phyloP scores from a whole-genome alignment of 108 stramenopile genomes.

The Cyclotella cryptica region DNA sequence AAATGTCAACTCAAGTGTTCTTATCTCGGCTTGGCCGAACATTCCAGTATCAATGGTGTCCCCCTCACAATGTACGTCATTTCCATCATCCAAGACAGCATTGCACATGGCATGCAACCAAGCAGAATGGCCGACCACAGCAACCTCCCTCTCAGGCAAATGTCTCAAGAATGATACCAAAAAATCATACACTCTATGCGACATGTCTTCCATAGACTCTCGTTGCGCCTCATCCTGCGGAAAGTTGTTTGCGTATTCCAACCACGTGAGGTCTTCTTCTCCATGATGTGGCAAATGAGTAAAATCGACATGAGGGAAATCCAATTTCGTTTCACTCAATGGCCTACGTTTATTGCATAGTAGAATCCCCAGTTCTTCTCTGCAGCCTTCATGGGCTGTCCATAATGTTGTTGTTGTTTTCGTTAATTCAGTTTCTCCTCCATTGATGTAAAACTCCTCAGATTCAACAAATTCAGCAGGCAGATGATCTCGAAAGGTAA shows the following conservation, averaged over 20 bases:
- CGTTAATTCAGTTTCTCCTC: no score
- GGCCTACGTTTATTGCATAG: constrained; percentile 83
- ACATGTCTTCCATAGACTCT: constrained; percentile 44
- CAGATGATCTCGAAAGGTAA: constrained; percentile 71
- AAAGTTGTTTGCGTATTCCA: constrained; percentile 7
- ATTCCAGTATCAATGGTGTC: constrained; percentile 8
- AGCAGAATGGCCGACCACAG: constrained; percentile 48
- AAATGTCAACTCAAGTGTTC: constrained; percentile 37
- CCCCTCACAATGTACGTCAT: not conserved
- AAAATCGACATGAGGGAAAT: constrained; percentile 77
- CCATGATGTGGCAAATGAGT: constrained; percentile 43
- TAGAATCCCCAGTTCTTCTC: constrained; percentile 80
- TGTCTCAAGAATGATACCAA: constrained; percentile 26
- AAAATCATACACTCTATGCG: constrained; percentile 41
- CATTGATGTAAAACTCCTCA: not conserved
- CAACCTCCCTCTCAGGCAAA: constrained; percentile 41
- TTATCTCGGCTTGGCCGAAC: constrained; percentile 52
- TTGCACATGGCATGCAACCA: constrained; percentile 52
- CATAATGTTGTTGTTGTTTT: constrained; percentile 44
- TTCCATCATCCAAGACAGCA: constrained; percentile 27
- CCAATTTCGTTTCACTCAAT: constrained; percentile 47
- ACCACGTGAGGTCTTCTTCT: constrained; percentile 65
- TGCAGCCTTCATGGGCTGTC: constrained; percentile 73
- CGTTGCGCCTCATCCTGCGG: constrained; percentile 22
- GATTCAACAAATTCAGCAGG: constrained; percentile 1